Percentiles rank a stretch among this genome's conserved stretches.
Evolutionary conservation across 495 filamentous ascomycete genomes (phyloP).

Genomic region (Trichoderma virens): DNA sequence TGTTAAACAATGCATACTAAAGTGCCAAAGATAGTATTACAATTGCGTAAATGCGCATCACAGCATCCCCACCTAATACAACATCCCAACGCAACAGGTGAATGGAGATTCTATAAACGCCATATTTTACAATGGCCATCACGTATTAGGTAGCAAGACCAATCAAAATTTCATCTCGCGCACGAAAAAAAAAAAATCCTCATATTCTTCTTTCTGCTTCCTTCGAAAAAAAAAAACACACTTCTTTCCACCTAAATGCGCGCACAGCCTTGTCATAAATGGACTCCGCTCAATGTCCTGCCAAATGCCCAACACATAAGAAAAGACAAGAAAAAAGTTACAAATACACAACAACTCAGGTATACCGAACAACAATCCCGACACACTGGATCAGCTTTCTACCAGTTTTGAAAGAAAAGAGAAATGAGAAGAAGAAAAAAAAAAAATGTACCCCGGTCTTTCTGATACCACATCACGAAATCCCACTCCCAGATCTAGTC

Average conservation of each 20-base stretch:
- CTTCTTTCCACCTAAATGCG: not conserved
- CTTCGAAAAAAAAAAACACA: not conserved
- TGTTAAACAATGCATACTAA: too few relatives aligned
- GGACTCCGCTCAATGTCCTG: constrained; percentile 4
- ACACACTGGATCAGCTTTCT: not conserved
- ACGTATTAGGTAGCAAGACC: not conserved
- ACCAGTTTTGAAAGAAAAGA: not conserved
- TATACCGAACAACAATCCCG: not conserved
- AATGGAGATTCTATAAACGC: not conserved
- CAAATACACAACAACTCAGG: not conserved
- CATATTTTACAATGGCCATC: not conserved
- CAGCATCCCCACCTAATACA: not conserved
- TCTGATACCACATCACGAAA: constrained; percentile 6
- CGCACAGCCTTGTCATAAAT: not conserved
- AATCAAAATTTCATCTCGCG: not conserved
- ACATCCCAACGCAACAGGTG: not conserved
- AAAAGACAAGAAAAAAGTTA: not conserved
- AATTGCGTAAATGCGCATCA: not conserved
- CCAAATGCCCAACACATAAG: not conserved
- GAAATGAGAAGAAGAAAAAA: not conserved
- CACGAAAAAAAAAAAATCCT: too few relatives aligned
- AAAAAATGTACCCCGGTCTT: not conserved
- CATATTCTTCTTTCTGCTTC: not conserved
- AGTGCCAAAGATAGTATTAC: not conserved
- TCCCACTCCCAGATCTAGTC: constrained; percentile 4